These are phyloP conservation scores for Backusella australiensis DNA, from an alignment of 192 early-diverging fungal species.

Conservation along the genomic window DNA sequence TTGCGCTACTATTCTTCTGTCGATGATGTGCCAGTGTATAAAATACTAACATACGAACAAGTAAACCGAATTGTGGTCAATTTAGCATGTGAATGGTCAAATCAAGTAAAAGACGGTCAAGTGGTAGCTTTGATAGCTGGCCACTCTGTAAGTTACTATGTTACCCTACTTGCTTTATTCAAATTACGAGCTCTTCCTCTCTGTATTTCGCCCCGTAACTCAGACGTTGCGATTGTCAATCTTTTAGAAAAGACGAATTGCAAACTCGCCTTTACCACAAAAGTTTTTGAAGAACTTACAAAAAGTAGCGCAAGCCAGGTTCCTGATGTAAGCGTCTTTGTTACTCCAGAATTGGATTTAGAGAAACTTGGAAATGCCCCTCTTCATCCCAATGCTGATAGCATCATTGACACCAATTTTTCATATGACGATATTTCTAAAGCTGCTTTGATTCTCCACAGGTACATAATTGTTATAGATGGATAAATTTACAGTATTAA, in stretches of 20 bases:
- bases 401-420: not conserved
- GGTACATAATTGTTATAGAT: not conserved
- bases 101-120: not conserved
- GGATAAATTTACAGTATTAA: not conserved
- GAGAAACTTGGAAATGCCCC: not conserved
- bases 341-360: not conserved
- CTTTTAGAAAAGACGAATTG: slow-evolving; percentile 1
- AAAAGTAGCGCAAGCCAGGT: not conserved
- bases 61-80: not conserved
- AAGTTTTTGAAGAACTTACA: not conserved
- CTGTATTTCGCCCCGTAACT: slow-evolving; percentile 1
- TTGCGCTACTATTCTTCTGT: not conserved
- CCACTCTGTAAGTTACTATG: not conserved
- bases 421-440: not conserved
- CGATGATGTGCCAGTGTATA: not conserved
- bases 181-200: not conserved
- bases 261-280: not conserved
- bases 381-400: not conserved
- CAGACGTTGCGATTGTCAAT: not conserved
- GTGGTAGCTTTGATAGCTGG: not conserved
- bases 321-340: not conserved
- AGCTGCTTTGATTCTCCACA: not conserved
- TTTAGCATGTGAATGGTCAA: not conserved
- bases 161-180: not conserved
- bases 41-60: not conserved